phyloP scores from a whole-genome alignment of 768 basidiomycete species.

The Boletus vermiculosoides region DNA sequence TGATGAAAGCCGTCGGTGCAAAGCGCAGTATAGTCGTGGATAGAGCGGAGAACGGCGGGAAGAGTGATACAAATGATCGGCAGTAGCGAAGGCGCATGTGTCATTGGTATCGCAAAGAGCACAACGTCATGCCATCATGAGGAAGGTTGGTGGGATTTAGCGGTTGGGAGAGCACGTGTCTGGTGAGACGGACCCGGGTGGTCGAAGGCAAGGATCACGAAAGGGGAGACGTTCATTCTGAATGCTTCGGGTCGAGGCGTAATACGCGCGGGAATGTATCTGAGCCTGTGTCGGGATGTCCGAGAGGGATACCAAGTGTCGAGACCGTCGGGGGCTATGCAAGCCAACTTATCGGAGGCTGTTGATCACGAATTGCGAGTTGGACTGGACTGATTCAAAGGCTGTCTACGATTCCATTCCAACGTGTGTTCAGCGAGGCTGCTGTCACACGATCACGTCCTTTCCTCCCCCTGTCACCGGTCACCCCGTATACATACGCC shows the following conservation, averaged over 20 bases:
- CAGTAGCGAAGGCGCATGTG: slow-evolving; percentile 2
- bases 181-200: background rate
- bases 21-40: background rate
- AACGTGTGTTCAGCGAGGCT: slow-evolving; percentile 17
- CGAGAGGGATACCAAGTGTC: background rate
- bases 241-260: too few species aligned
- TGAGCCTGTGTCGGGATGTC: background rate
- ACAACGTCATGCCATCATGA: slow-evolving; percentile 6
- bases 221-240: background rate
- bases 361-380: background rate
- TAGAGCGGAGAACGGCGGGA: slow-evolving; percentile 4
- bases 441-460: slow-evolving; percentile 27
- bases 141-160: background rate
- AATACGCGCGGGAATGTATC: background rate
- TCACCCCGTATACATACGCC: slow-evolving; percentile 25
- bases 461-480: slow-evolving; percentile 22
- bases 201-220: background rate
- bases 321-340: background rate
- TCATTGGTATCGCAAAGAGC: background rate
- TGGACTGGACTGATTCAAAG: background rate
- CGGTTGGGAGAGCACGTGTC: background rate
- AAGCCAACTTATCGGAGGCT: background rate
- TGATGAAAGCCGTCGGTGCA: background rate
- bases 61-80: slow-evolving; percentile 7
- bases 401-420: background rate